A percentile compares a stretch with the other conserved stretches of the same genome.
These are phyloP conservation scores for Fusarium agapanthi DNA, from an alignment of 2,329 filamentous ascomycete genomes.

Conservation along the genomic window DNA sequence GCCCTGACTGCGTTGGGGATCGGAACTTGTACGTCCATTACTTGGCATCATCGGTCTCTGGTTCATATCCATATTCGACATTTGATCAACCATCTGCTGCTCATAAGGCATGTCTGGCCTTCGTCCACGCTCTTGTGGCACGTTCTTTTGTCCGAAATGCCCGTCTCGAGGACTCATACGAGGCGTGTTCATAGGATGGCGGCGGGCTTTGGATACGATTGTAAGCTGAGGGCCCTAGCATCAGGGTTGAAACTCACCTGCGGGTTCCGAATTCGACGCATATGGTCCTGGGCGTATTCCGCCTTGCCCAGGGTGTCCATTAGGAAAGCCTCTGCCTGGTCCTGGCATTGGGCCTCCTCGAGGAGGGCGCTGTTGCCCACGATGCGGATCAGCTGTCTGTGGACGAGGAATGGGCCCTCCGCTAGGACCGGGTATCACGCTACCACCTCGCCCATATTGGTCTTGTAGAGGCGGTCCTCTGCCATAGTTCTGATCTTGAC, in stretches of 20 bases:
- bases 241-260: conserved; percentile 45
- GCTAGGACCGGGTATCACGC: conserved; percentile 53
- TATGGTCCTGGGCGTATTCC: conserved; percentile 53
- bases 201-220: conserved; percentile 38
- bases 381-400: conserved; percentile 50
- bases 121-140: conserved; percentile 31
- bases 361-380: conserved; percentile 51
- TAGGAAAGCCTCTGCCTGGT: conserved; percentile 38
- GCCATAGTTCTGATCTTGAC: conserved; percentile 57
- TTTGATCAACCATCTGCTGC: conserved; percentile 46
- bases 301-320: conserved; percentile 47
- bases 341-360: conserved; percentile 46
- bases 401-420: conserved; percentile 56
- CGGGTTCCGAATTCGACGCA: conserved; percentile 54
- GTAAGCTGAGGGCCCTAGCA: conserved; percentile 17
- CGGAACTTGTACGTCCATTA: conserved; percentile 37
- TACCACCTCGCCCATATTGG: conserved; percentile 55
- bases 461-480: conserved; percentile 54
- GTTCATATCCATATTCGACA: conserved; percentile 50
- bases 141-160: conserved; percentile 39
- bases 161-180: conserved; percentile 43
- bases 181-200: conserved; percentile 45
- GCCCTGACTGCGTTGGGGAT: conserved; percentile 40
- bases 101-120: conserved; percentile 40
- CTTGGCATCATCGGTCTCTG: conserved; percentile 37